Conservation (phyloP, 257 asterid genomes). For the Euphrasia confusa region DNA sequence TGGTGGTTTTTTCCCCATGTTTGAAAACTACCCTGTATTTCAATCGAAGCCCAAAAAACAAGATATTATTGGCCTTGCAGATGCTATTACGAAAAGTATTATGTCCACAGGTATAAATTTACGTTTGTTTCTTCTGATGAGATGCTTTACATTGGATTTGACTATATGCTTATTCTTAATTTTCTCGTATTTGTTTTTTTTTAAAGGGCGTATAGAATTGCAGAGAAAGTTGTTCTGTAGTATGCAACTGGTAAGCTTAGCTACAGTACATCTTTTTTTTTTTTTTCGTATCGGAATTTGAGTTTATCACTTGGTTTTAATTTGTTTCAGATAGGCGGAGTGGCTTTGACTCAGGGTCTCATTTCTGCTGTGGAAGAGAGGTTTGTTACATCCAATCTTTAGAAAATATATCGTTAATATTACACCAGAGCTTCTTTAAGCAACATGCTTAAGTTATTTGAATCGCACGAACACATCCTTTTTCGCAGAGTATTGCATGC, state of each 20-base stretch:
- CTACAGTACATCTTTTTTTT: conserved; percentile 3
- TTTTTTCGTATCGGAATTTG: conserved; percentile 14
- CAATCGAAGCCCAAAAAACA: conserved; percentile 73
- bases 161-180: conserved; percentile 29
- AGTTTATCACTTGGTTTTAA: conserved; percentile 20
- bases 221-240: conserved; percentile 96
- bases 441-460: background rate
- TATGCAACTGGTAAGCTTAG: conserved; percentile 84
- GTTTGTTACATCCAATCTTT: conserved; percentile 37
- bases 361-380: conserved; percentile 93
- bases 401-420: conserved; percentile 1
- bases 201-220: conserved; percentile 76
- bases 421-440: background rate
- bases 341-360: conserved; percentile 74
- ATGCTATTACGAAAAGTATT: conserved; percentile 93
- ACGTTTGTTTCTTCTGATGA: conserved; percentile 19
- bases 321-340: conserved; percentile 82
- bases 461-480: conserved; percentile 15
- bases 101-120: conserved; percentile 61
- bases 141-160: conserved; percentile 18
- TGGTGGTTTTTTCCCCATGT: conserved; percentile 65
- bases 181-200: conserved; percentile 9
- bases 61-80: conserved; percentile 86
- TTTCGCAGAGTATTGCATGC: conserved; percentile 85
- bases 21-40: conserved; percentile 80